Base-by-base conservation (phyloP, 805 yeast genomes). In the Torulaspora microellipsoides region DNA sequence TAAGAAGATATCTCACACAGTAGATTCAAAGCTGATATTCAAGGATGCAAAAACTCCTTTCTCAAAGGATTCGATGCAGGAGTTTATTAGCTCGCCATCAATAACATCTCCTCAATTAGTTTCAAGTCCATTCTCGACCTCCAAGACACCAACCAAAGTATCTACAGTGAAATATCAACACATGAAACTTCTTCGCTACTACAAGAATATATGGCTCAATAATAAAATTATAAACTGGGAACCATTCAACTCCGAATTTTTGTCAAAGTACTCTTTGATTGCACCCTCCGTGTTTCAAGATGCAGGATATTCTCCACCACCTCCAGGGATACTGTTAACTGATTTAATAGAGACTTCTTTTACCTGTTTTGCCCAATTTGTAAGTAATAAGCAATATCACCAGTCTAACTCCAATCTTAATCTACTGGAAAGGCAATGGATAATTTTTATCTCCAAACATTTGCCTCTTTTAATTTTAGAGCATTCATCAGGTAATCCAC, bases 391-490 rank as follows among this genome's bases (percentile, higher is more conserved):
- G 55, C 71, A 45, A 57, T 67, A 48, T 58, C 72, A 47, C 51
- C 69, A 70, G 45, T 52, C 61, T 11, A 62, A 68, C 34, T 58
- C 69, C 11, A 54, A 58, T 25, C 56, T 62, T 7, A 59, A 66
- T 20, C 49, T 65, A 27, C 54, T 67, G 36, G 65, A 64, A 30
- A 57, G 67, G 40, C 66, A 67, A 37, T 76, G 80, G 78, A 65
- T 65, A 20, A 53, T 69, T 1, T 77, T 76, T 46, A 59, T 77
- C 8, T 54, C 66, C 3, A 74, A 73, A 46, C 67, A 70, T 31
- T 55, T 78, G 4, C 82, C 83, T 2, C 52, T 73, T 3, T 48
- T 76, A 1, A 62, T 78, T 13, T 52, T 60, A 34, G 62, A 64
- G 11, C 54, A 55, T 38, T 43, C 55, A 3, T 48, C 62, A 3